Evolutionary conservation across 345 rosid genomes (phyloP).

Genomic region (Eucalyptus tenuipes): DNA sequence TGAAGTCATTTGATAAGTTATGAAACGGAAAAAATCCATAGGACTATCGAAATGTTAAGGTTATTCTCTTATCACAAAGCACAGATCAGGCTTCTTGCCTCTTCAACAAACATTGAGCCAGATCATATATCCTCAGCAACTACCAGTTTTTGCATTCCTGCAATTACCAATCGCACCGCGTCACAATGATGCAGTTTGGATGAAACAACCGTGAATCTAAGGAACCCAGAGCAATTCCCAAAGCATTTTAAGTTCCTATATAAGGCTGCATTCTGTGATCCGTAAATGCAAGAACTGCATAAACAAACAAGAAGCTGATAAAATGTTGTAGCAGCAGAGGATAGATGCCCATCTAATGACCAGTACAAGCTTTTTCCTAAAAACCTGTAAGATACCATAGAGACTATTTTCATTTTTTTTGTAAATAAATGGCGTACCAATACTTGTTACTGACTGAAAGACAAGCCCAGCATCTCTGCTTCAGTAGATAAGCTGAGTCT

Average conservation of each 20-base stretch:
- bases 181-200: conserved; percentile 33
- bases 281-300: conserved; percentile 9
- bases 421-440: neutral
- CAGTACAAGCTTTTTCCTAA: neutral
- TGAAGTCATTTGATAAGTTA: neutral
- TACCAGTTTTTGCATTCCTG: conserved; percentile 51
- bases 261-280: conserved; percentile 23
- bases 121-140: conserved; percentile 48
- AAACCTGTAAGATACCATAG: neutral
- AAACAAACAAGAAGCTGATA: neutral
- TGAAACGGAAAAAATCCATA: neutral
- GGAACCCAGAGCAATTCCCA: conserved; percentile 5
- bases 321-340: conserved; percentile 10
- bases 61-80: conserved; percentile 6
- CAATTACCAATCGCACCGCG: conserved; percentile 67
- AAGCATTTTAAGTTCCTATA: conserved; percentile 7
- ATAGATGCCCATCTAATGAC: conserved; percentile 5
- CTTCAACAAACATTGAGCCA: conserved; percentile 43
- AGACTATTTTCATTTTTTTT: neutral
- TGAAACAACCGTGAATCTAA: conserved; percentile 22
- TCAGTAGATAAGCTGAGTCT: neutral
- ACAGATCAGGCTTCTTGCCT: conserved; percentile 41
- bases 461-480: neutral
- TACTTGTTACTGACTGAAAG: neutral
- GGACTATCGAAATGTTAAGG: neutral